A percentile compares a stretch with the other conserved stretches of the same genome.
phyloP scores from a whole-genome alignment of 257 asterid species.

The Fraxinus americana region DNA sequence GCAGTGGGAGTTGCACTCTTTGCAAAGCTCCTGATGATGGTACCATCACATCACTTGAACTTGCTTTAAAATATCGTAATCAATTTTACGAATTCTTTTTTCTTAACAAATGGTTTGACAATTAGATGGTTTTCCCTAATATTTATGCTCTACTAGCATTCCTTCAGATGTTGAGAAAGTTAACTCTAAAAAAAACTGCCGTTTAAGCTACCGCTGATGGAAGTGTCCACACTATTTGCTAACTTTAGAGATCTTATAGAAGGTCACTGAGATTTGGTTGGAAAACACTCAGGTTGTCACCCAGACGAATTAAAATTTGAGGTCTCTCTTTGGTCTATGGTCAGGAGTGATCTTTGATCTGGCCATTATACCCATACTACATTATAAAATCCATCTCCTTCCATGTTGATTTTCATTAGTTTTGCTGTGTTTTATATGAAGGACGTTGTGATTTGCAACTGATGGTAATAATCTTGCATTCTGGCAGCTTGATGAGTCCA shows the following conservation, averaged over 20 bases:
- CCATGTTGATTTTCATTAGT: not conserved
- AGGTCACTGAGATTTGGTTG: conserved; percentile 7
- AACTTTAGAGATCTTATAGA: not conserved
- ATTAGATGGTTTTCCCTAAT: not conserved
- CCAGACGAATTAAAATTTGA: not conserved
- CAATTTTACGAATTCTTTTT: not conserved
- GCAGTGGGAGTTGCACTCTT: conserved; percentile 74
- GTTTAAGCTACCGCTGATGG: not conserved
- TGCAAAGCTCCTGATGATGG: conserved; percentile 90
- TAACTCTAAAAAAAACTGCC: not conserved
- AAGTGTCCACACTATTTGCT: not conserved
- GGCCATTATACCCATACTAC: not conserved
- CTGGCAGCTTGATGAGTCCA: conserved; percentile 6
- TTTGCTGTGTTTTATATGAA: not conserved
- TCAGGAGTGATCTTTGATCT: not conserved
- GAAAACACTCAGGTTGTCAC: not conserved
- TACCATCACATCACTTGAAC: conserved; percentile 22
- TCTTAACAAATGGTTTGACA: not conserved
- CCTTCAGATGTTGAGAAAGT: not conserved
- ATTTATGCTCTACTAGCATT: not conserved
- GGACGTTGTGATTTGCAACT: not conserved
- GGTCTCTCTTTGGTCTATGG: conserved; percentile 4
- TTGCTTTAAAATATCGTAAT: not conserved
- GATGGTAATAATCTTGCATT: not conserved
- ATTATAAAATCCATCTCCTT: not conserved